Evolutionary conservation across 192 early-diverging fungal species (phyloP), one percentile per base, ranked within the genome.

Genomic region (Phlyctochytrium planicorne): DNA sequence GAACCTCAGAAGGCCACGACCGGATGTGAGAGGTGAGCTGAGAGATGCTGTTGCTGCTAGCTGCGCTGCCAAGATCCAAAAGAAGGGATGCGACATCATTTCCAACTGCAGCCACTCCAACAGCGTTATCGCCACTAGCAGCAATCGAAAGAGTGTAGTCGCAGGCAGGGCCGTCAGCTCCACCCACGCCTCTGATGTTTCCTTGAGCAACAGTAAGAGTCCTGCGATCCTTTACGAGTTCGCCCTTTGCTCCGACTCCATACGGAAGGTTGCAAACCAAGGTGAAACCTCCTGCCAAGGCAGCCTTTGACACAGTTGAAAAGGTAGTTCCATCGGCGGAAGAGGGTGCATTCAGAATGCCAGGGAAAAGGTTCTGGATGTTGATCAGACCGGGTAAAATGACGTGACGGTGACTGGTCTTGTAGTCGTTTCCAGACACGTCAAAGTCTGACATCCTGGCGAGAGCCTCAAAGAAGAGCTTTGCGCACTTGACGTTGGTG

Each of bases 401-500:
- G 12, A 92, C 84, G 35, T 88, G 91, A 53, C 86, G 88, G 82
- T 94, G 88, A 66, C 90, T 91, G 29, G 93, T 90, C 76, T 98
- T 91, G 80, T 89, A 97, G 78, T 99, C 97, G 65, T 94, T 89
- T 55, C 85, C 76, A 16, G 84, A 75, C 29, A 98, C 86, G 63
- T 95, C 91, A 79, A 84, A 90, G 53, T 78, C 78, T n/a, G 72
- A 56, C 30, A 76, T 67, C 53, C 95, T 90, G 17, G 91, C 87
- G 63, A 98, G 80, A 0, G 97, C 97, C 81, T 99, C 97, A 50
- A 99, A 82, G 67, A 99, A 98, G 62, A 99, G 76, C 84, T 98
- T 97, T 69, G 97, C 97, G 73, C 95, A 98, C 83, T 99, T 99
- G 82, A 99, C 87, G 73, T 99, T 99, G 65, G 97, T 99, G 75